Percentiles rank a stretch among this genome's conserved stretches.
Conservation (phyloP, 1,284 basidiomycete genomes). For the Irpex lacteus region DNA sequence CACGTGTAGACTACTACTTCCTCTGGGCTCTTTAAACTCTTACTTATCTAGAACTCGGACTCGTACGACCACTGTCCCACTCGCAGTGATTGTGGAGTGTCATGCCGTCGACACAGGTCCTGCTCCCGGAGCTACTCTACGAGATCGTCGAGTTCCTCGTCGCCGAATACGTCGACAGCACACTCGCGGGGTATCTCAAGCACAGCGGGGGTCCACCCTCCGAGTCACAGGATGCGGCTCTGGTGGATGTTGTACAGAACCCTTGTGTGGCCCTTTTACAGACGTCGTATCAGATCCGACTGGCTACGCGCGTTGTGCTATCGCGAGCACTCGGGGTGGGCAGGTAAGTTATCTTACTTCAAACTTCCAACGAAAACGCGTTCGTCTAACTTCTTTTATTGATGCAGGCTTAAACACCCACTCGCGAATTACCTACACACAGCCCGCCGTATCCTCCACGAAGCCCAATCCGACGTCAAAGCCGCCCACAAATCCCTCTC, state of each 20-base stretch:
- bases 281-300: neutral
- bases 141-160: neutral
- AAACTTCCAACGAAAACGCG: neutral
- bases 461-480: neutral
- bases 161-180: neutral
- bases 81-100: neutral
- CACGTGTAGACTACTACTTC: neutral
- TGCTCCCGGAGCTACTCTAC: neutral
- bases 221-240: neutral
- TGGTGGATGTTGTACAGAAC: neutral
- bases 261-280: neutral
- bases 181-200: neutral
- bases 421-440: neutral
- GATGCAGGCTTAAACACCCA: neutral
- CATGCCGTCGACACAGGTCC: neutral
- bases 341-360: neutral
- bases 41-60: neutral
- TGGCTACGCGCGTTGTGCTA: neutral
- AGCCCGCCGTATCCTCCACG: neutral
- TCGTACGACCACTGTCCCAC: neutral
- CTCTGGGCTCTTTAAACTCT: neutral
- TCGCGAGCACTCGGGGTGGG: neutral
- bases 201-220: neutral
- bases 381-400: neutral
- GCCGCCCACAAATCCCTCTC: neutral